Evolutionary conservation across 2,329 filamentous ascomycete genomes (phyloP).

Genomic region (Aspergillus glaucus): DNA sequence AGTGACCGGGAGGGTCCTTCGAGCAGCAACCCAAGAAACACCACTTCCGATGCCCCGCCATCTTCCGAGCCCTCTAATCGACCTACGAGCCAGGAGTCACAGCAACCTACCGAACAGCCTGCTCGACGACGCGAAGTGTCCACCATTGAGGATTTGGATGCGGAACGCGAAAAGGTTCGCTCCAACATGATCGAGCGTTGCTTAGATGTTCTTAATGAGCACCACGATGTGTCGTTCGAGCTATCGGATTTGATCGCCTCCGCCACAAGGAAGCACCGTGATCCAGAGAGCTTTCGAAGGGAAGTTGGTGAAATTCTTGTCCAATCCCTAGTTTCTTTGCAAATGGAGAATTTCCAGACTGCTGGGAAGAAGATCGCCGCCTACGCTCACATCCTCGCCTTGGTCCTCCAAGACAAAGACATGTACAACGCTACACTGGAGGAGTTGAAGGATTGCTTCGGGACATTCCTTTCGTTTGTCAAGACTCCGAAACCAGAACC

Average conservation of each 20-base stretch:
- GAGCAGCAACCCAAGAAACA: slow-evolving; percentile 11
- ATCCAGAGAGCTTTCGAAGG: slow-evolving; percentile 53
- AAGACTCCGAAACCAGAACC: slow-evolving; percentile 54
- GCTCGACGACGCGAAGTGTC: slow-evolving; percentile 27
- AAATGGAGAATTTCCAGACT: slow-evolving; percentile 50
- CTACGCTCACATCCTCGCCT: slow-evolving; percentile 82
- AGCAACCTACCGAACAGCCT: slow-evolving; percentile 17
- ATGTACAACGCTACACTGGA: slow-evolving; percentile 75
- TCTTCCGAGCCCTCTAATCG: slow-evolving; percentile 17
- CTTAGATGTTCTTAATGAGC: slow-evolving; percentile 80
- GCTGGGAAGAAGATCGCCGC: slow-evolving; percentile 70
- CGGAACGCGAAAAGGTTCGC: slow-evolving; percentile 65
- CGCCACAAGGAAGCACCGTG: slow-evolving; percentile 58
- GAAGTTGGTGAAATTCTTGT: slow-evolving; percentile 79
- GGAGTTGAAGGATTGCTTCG: slow-evolving; percentile 69
- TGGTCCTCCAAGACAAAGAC: slow-evolving; percentile 73
- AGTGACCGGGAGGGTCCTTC: slow-evolving; percentile 19
- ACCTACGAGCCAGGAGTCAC: slow-evolving; percentile 12
- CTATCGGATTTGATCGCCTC: slow-evolving; percentile 78
- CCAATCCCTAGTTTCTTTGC: slow-evolving; percentile 68
- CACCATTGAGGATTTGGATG: slow-evolving; percentile 74
- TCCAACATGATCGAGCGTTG: slow-evolving; percentile 80
- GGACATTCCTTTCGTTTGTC: slow-evolving; percentile 71
- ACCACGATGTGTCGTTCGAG: slow-evolving; percentile 84
- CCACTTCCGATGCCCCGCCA: slow-evolving; percentile 5